Base-by-base conservation (phyloP, 2,329 filamentous ascomycete genomes). In the Exophiala mesophila region DNA sequence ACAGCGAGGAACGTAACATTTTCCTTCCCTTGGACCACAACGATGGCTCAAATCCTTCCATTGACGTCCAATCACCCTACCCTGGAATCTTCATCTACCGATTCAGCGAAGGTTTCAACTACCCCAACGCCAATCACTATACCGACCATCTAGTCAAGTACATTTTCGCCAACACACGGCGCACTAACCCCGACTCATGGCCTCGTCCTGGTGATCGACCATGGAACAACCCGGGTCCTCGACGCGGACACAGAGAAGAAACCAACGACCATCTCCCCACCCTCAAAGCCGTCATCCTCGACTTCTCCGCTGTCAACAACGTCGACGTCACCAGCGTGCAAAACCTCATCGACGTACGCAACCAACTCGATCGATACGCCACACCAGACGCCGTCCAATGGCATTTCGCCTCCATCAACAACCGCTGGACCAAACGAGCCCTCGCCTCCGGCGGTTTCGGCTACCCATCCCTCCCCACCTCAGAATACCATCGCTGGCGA, bases 61-160 rank as follows among this genome's bases (percentile, higher is more conserved):
- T 97, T 34, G 75, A 83, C 8, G 72, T 94, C n/a, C 74, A 85
- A 49, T 79, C 79, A 41, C 89, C 92, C 1, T 87, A 92, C 57
- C 90, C 90, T 0, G 92, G 92, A 39, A 77, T 98, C 53, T 94
- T 97, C 66, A 94, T 97, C 59, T 97, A 94, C 69, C 82, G 90
- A 32, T 96, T 95, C 64, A 81, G 85, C 0, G 90, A 97, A 67
- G 87, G 89, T 31, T 95, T 94, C 73, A 94, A 92, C 66, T 98
- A 97, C 58, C 88, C 90, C 47, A 98, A 95, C 56, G 88, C 88
- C 15, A 87, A 87, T 57, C 82, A 87, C 61, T 88, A 94, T 52
- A 78, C 95, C 43, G 88, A 96, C 58, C 78, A 87, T 57, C 72
- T 94, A 37, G 77, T 80, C 2, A 66, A 74, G 2, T 77, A 80